These are phyloP conservation scores for Lodderomyces beijingensis DNA, from an alignment of 1,139 yeast genomes.

Conservation along the genomic window DNA sequence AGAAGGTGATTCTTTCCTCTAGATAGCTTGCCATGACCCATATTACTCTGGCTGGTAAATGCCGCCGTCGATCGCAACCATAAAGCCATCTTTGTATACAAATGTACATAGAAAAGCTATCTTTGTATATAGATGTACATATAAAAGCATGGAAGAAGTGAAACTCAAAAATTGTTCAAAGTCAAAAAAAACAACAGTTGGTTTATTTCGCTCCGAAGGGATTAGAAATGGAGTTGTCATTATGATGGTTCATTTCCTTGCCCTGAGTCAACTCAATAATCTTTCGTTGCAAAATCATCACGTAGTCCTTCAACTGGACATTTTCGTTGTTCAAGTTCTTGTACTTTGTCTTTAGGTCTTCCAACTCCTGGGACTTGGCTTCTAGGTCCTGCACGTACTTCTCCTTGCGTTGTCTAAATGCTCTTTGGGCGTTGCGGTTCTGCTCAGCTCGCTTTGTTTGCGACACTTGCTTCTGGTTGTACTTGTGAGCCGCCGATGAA, in stretches of 20 bases:
- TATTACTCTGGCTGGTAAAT: too few relatives aligned
- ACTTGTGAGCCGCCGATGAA: constrained; percentile 7
- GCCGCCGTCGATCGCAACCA: too few relatives aligned
- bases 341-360: constrained; percentile 54
- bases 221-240: constrained; percentile 3
- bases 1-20: too few relatives aligned
- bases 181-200: too few relatives aligned
- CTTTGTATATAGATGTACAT: background rate
- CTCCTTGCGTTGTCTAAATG: constrained; percentile 79
- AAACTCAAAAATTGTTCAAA: too few relatives aligned
- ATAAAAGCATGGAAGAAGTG: background rate
- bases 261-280: constrained; percentile 41
- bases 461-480: constrained; percentile 39
- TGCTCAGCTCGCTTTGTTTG: constrained; percentile 82
- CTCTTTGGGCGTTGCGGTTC: constrained; percentile 84
- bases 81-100: too few relatives aligned
- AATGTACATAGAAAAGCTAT: background rate
- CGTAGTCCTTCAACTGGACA: constrained; percentile 67
- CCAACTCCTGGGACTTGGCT: constrained; percentile 58
- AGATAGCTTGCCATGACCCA: too few relatives aligned
- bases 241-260: constrained; percentile 2
- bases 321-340: constrained; percentile 66
- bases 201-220: constrained; percentile 2
- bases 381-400: constrained; percentile 75
- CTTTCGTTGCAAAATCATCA: constrained; percentile 63